phyloP scores from a whole-genome alignment of 2,329 filamentous ascomycete species.

The Camillea tinctor region DNA sequence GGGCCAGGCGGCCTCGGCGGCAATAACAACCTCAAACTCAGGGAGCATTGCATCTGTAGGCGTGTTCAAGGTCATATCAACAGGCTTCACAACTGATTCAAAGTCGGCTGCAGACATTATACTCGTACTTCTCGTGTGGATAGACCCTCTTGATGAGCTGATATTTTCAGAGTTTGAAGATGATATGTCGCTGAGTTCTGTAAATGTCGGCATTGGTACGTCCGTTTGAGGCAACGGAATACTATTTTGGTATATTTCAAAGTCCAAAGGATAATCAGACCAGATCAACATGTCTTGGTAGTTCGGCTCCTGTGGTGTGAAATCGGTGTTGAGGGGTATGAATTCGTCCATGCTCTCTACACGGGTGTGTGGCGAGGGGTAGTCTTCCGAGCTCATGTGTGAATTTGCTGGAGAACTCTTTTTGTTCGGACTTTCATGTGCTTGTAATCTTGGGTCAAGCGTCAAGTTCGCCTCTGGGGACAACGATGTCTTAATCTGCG shows the following conservation, averaged over 20 bases:
- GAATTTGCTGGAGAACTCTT: conserved; percentile 34
- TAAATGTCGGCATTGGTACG: conserved; percentile 36
- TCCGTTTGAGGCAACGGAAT: conserved; percentile 36
- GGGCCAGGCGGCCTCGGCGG: conserved; percentile 50
- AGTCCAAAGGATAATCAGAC: conserved; percentile 43
- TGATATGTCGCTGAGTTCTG: conserved; percentile 42
- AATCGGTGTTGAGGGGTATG: conserved; percentile 38
- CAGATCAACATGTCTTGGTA: conserved; percentile 47
- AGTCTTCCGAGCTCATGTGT: conserved; percentile 35
- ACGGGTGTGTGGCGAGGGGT: conserved; percentile 37
- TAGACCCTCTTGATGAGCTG: conserved; percentile 42
- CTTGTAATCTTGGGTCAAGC: conserved; percentile 34
- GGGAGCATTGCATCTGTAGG: conserved; percentile 35
- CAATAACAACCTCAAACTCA: conserved; percentile 48
- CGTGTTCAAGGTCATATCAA: conserved; percentile 29
- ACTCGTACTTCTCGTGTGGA: conserved; percentile 48
- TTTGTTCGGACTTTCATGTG: conserved; percentile 24
- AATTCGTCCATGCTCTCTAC: conserved; percentile 43
- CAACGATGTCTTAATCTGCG: conserved; percentile 24
- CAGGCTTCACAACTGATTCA: conserved; percentile 33
- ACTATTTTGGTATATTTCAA: conserved; percentile 40
- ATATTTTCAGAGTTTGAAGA: conserved; percentile 43
- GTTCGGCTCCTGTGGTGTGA: conserved; percentile 34
- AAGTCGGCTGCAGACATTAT: conserved; percentile 43
- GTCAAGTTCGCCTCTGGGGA: conserved; percentile 29